Evolutionary conservation across 768 basidiomycete genomes (phyloP).

Genomic region (Piloderma croceum): DNA sequence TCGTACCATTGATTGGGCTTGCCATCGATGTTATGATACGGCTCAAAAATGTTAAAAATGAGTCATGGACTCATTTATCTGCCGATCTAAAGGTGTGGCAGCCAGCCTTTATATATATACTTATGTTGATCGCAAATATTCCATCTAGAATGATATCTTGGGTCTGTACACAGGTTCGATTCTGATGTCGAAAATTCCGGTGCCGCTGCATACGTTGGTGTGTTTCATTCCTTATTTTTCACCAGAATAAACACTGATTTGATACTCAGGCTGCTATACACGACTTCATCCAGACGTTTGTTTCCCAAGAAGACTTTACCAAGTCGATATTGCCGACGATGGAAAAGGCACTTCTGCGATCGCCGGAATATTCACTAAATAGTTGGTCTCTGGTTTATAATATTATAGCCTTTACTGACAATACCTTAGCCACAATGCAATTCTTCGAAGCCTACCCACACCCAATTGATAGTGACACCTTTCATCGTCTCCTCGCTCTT

Average conservation of each 20-base stretch:
- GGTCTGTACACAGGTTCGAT: slow-evolving; percentile 54
- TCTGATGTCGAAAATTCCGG: slow-evolving; percentile 59
- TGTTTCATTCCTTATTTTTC: slow-evolving; percentile 13
- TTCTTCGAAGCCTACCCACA: slow-evolving; percentile 54
- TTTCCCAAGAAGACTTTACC: slow-evolving; percentile 47
- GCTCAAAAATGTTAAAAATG: slow-evolving; percentile 50
- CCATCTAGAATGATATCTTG: slow-evolving; percentile 49
- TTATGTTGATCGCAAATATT: no score
- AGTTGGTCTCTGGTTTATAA: slow-evolving; percentile 35
- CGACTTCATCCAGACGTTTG: slow-evolving; percentile 54
- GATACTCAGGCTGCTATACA: slow-evolving; percentile 43
- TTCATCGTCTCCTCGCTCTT: slow-evolving; percentile 53
- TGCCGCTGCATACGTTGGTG: slow-evolving; percentile 59
- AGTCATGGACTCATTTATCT: slow-evolving; percentile 37
- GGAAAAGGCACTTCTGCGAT: slow-evolving; percentile 76
- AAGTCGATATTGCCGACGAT: slow-evolving; percentile 59
- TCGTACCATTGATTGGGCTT: slow-evolving; percentile 57
- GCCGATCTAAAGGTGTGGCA: slow-evolving; percentile 45
- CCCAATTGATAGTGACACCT: slow-evolving; percentile 39
- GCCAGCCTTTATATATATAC: no score
- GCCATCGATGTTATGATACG: slow-evolving; percentile 66
- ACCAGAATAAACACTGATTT: slow-evolving; percentile 5
- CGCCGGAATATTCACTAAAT: slow-evolving; percentile 71
- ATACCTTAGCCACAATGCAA: slow-evolving; percentile 44
- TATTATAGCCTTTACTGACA: slow-evolving; percentile 5